Evolutionary conservation across 2,329 filamentous ascomycete species (phyloP), one percentile per base, ranked within the genome.

Genomic region (Triangularia setosa): DNA sequence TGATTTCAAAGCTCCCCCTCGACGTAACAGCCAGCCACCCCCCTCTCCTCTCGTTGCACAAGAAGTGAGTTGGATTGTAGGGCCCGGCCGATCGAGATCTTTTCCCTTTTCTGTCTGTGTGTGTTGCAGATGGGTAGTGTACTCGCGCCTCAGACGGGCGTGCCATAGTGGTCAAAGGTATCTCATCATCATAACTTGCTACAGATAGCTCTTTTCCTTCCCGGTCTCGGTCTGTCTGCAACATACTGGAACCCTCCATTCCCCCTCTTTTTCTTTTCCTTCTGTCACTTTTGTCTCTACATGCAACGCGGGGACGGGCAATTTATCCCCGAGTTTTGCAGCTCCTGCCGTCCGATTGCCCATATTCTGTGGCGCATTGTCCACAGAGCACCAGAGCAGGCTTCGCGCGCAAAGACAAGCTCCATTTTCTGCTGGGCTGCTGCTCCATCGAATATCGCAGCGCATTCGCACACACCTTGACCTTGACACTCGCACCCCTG

Each of bases 1-100:
- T 60, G 58, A 60, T 60, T 60, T 33, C 58, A 60, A 60, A 60
- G 40, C 40, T 28, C 14, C 35, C 40, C 21, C 58, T 27, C 23
- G 25, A 25, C 25, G 40, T 48, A 21, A 48, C 40, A 48, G 18
- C 40, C 40, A 48, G 40, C 40, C 40, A 48, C 4, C 40, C 40
- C 40, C 40, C 40, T 48, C 40, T 16, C 3, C 2, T 9, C 9
- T 4, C 30, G 40, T 48, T 21, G 40, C 40, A 48, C 40, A 48
- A 21, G 40, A 21, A 18, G 40, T 48, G 40, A 18, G 40, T n/a
- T 48, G 40, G 40, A 48, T 48, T 48, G n/a, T 18, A 21, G n/a
- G 40, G n/a, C 3, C 40, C 40, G 40, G 40, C 18, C 40, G 40
- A 48, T 48, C 40, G 40, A 48, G 40, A 48, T 48, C 40, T 21